Percentiles rank a stretch among this genome's conserved stretches.
These are phyloP conservation scores for Gynostemma pentaphyllum DNA, from an alignment of 306 rosid species.

Conservation along the genomic window DNA sequence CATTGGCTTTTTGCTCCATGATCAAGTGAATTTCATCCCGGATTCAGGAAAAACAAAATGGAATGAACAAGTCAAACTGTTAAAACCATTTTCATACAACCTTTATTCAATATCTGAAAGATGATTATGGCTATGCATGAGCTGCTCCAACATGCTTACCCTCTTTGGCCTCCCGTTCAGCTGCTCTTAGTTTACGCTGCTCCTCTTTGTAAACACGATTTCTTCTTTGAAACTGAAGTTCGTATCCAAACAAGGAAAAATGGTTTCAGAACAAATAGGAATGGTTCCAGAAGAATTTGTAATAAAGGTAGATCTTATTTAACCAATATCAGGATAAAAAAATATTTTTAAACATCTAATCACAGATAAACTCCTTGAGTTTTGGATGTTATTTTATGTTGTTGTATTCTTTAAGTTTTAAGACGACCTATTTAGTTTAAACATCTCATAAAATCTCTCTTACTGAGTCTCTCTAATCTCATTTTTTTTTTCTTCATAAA, in stretches of 20 bases:
- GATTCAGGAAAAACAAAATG: conserved; percentile 16
- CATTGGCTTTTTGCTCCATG: conserved; percentile 40
- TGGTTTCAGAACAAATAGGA: not conserved
- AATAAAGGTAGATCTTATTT: not conserved
- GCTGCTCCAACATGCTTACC: conserved; percentile 36
- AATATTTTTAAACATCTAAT: too few species aligned
- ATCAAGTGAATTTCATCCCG: conserved; percentile 22
- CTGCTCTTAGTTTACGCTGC: conserved; percentile 85
- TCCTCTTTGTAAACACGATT: conserved; percentile 94
- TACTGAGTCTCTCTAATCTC: too few species aligned
- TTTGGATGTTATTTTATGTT: not conserved
- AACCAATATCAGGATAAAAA: too few species aligned
- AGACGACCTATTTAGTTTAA: too few species aligned
- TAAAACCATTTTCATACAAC: conserved; percentile 15
- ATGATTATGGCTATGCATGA: conserved; percentile 32
- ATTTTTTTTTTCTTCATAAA: too few species aligned
- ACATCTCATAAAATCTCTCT: too few species aligned
- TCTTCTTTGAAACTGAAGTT: conserved; percentile 63
- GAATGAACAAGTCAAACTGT: conserved; percentile 23
- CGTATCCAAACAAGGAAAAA: not conserved
- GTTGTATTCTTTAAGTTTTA: not conserved
- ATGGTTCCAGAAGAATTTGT: not conserved
- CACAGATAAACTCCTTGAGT: not conserved
- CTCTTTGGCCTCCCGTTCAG: conserved; percentile 48
- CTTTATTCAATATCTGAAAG: conserved; percentile 25